Base-by-base conservation (phyloP, 495 filamentous ascomycete species). In the Melanomma pulvis-pyrius region DNA sequence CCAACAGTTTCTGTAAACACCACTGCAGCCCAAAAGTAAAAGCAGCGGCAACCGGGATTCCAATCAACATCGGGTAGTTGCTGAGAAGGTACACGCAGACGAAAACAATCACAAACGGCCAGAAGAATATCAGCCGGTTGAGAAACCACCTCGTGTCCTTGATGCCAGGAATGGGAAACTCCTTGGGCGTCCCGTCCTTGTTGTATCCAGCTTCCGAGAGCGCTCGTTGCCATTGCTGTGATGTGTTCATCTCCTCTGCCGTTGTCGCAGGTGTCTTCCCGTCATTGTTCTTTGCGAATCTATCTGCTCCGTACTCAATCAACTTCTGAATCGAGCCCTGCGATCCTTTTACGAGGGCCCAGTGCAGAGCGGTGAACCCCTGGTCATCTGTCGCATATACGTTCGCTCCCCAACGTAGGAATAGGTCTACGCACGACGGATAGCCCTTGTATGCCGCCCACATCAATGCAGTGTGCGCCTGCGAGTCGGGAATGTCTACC, bases 381-480 rank as follows among this genome's bases (percentile, higher is more conserved):
- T 90, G 87, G 70, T 97, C 92, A 73, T 98, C 94, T 48, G 84
- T 86, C 32, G 91, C 88, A 76, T 96, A 92, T 19, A 96, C 90
- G 74, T 92, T 92, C 32, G 94, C 94, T 26, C 94, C 94, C 93
- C 94, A 98, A 63, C 92, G 87, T 60, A 98, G 77, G 71, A 96
- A 94, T 24, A 97, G 77, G 75, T 98, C 96, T 49, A 98, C 96
- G 72, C 90, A 94, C 24, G 87, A 87, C 0, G 92, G 89, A 74
- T 85, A 96, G 21, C 96, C 96, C 74, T 98, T 98, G 78, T 98
- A 98, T 29, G 93, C 93, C 25, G 96, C 91, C 94, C 94, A 98
- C 94, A 98, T 98, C 56, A 98, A 79, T 39, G 86, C 87, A 1
- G 96, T 98, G 77, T 98, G 96, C 12, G 91, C 90, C 71, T 90